Conservation (phyloP, 129 eudicot genomes). For the Saposhnikovia divaricata region DNA sequence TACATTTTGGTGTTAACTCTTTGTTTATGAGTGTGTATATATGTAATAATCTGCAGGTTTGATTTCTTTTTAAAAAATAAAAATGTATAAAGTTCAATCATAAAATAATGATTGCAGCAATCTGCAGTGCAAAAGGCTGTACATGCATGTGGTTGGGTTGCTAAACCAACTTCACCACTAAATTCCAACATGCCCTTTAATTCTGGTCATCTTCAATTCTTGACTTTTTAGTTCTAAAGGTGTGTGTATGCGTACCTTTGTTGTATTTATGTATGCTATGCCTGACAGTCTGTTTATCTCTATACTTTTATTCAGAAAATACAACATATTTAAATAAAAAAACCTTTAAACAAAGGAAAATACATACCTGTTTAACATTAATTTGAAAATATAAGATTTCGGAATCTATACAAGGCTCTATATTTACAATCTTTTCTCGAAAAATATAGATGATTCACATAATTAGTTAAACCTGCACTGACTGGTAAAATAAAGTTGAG, state of each 20-base stretch:
- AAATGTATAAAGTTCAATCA: not conserved
- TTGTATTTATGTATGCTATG: not conserved
- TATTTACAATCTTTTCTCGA: too few relatives aligned
- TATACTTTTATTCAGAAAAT: too few relatives aligned
- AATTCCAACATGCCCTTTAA: constrained; percentile 3
- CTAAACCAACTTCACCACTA: not conserved
- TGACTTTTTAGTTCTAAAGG: not conserved
- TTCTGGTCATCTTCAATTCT: not conserved
- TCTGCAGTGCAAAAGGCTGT: not conserved
- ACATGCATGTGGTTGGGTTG: not conserved
- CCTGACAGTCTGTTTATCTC: not conserved
- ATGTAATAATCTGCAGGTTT: too few relatives aligned
- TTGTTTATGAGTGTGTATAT: not conserved
- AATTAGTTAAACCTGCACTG: too few relatives aligned
- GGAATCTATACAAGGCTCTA: too few relatives aligned
- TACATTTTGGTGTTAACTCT: too few relatives aligned
- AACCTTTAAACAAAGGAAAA: too few relatives aligned
- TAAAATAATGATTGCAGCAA: not conserved
- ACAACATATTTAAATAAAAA: too few relatives aligned
- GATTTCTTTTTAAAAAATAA: not conserved
- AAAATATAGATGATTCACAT: too few relatives aligned
- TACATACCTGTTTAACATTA: too few relatives aligned
- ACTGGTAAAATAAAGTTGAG: too few relatives aligned
- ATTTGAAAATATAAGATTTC: too few relatives aligned
- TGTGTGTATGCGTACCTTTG: not conserved